Evolutionary conservation across 176 grass and related monocot genomes (phyloP).

Genomic region (Neostapfia colusana): DNA sequence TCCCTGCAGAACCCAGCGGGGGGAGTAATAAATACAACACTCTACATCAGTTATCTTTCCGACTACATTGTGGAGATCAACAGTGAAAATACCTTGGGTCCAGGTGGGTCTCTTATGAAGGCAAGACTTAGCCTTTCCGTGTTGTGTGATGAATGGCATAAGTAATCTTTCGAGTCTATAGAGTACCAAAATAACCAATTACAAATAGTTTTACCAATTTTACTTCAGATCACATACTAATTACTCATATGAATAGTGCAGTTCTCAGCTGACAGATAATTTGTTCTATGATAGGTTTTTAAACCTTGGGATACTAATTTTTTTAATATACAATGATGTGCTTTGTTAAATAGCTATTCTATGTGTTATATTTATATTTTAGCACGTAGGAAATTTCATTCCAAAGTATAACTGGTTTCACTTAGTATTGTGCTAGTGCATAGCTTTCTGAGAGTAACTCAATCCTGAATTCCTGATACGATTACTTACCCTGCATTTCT

Average conservation of each 20-base stretch:
- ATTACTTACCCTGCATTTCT: not conserved
- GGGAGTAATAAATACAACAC: constrained; percentile 85
- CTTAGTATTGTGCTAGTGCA: not conserved
- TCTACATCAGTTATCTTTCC: constrained; percentile 83
- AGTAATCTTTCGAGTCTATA: constrained; percentile 12
- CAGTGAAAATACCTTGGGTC: constrained; percentile 70
- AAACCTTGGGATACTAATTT: not conserved
- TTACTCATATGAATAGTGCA: not conserved
- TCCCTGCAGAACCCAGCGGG: constrained; percentile 67
- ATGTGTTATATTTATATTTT: constrained; percentile 16
- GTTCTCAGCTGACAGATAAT: constrained; percentile 2
- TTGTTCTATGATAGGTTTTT: not conserved
- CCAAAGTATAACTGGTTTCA: not conserved
- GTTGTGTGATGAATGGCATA: not conserved
- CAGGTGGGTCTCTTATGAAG: constrained; percentile 55
- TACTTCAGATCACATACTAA: constrained; percentile 14
- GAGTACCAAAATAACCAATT: not conserved
- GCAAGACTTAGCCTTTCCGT: not conserved
- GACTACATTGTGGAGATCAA: constrained; percentile 89
- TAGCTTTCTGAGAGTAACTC: constrained; percentile 20
- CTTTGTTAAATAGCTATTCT: not conserved
- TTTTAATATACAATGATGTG: not conserved
- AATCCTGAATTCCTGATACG: not conserved
- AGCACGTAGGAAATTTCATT: not conserved
- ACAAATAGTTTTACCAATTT: not conserved